Percentiles rank a stretch among this genome's conserved stretches.
Evolutionary conservation across 192 early-diverging fungal species (phyloP).

Genomic region (Haplosporangium gracile): DNA sequence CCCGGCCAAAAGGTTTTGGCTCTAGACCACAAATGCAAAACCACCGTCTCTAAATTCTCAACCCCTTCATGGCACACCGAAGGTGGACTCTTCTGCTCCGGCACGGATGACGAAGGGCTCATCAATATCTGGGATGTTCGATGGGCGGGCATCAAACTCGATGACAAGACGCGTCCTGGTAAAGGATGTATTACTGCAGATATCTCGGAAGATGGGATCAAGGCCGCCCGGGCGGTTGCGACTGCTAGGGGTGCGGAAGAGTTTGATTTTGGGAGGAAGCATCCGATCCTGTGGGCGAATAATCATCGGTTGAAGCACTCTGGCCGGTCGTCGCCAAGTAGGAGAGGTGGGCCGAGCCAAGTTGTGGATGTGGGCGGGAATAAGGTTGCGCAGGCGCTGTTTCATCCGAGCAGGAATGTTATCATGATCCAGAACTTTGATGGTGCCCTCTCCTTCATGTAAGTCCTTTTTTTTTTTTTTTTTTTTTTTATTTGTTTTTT

Average conservation of each 20-base stretch:
- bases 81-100: constrained; percentile 30
- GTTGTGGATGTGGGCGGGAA: constrained; percentile 19
- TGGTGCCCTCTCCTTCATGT: constrained; percentile 20
- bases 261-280: background rate
- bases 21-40: background rate
- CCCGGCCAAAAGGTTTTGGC: background rate
- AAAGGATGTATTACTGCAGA: constrained; percentile 18
- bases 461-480: constrained; percentile 10
- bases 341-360: constrained; percentile 21
- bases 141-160: constrained; percentile 15
- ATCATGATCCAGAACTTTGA: constrained; percentile 23
- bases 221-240: background rate
- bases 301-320: background rate
- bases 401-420: constrained; percentile 37
- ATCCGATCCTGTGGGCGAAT: background rate
- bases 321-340: background rate
- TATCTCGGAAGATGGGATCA: background rate
- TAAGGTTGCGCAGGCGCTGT: constrained; percentile 11
- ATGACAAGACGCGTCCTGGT: constrained; percentile 10
- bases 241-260: background rate
- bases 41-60: background rate
- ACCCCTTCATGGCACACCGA: constrained; percentile 46
- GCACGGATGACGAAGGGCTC: background rate
- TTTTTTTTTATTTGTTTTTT: constrained; percentile 12
- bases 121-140: constrained; percentile 50